Evolutionary conservation across 2,329 filamentous ascomycete genomes (phyloP), one percentile per base, ranked within the genome.

Genomic region (Trichoderma polysporum): DNA sequence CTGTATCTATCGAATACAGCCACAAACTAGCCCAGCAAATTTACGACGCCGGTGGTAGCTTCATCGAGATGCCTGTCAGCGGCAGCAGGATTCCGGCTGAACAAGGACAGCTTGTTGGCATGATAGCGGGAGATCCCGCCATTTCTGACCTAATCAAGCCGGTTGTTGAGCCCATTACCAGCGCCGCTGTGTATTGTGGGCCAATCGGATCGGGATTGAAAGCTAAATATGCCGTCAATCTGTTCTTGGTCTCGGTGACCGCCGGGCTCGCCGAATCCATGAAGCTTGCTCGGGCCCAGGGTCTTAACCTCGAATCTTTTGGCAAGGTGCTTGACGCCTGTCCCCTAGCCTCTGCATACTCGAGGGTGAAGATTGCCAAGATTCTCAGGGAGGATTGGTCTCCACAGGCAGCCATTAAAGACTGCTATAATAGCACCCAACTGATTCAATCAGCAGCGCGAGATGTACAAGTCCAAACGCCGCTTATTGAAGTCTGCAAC

Each of bases 61-160:
- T 73, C 27, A 61, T 77, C 37, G 75, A 77, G 59, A 77, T 77
- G 75, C 76, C 76, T 3, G 76, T 77, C 25, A 77, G 76, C 60
- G 76, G 76, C 5, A 76, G 75, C 70, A 74, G 73, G 39, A 62
- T 74, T 1, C 76, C 76, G 1, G 76, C 76, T 0, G 76, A 76
- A 64, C 70, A 74, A 50, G 76, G 76, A 4, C 49, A 69, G 27
- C 73, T 77, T 8, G 74, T 78, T 19, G 76, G 75, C 27, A 73
- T 78, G 70, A 70, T 78, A 29, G 76, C 74, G 17, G 76, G 76
- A 4, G 73, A 76, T 35, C 59, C 37, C 8, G 68, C 45, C 13
- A 67, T 74, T 1, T 70, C 70, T 5, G 68, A 74, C 50, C 59
- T 69, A 1, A 70, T 76, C 41, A 68, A 63, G 29, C 71, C 70